A percentile compares a stretch with the other conserved stretches of the same genome.
phyloP scores from a whole-genome alignment of 345 rosid genomes.

The Syzygium oleosum region DNA sequence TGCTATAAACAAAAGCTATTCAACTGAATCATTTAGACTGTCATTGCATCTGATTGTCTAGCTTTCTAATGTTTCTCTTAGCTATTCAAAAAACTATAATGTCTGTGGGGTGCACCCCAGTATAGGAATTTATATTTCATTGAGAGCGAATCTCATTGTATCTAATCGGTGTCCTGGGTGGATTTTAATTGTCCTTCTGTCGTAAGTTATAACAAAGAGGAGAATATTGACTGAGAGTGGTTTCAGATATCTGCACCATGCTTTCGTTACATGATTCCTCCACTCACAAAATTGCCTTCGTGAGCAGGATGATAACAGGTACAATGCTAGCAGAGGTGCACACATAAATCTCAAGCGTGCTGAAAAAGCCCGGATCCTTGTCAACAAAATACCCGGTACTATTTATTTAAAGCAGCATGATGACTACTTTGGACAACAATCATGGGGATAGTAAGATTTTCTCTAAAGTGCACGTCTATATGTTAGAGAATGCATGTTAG shows the following conservation, averaged over 20 bases:
- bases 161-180: background rate
- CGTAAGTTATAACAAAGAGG: background rate
- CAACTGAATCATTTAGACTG: background rate
- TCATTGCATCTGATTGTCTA: background rate
- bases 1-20: background rate
- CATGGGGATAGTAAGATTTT: background rate
- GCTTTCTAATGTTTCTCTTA: background rate
- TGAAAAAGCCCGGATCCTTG: conserved; percentile 84
- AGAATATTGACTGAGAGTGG: background rate
- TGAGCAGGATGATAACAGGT: conserved; percentile 95
- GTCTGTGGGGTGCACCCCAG: background rate
- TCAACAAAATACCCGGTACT: conserved; percentile 94
- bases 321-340: conserved; percentile 94
- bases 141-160: background rate
- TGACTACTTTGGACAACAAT: background rate
- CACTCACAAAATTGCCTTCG: background rate
- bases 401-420: background rate
- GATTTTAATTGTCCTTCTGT: background rate
- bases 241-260: background rate
- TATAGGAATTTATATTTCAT: background rate
- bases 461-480: background rate
- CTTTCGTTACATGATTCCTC: background rate
- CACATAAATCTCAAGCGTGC: conserved; percentile 99
- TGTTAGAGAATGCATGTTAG: background rate
- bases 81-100: background rate